A percentile compares a stretch with the other conserved stretches of the same genome.
These are phyloP conservation scores for Artomyces pyxidatus DNA, from an alignment of 768 basidiomycete genomes.

Conservation along the genomic window DNA sequence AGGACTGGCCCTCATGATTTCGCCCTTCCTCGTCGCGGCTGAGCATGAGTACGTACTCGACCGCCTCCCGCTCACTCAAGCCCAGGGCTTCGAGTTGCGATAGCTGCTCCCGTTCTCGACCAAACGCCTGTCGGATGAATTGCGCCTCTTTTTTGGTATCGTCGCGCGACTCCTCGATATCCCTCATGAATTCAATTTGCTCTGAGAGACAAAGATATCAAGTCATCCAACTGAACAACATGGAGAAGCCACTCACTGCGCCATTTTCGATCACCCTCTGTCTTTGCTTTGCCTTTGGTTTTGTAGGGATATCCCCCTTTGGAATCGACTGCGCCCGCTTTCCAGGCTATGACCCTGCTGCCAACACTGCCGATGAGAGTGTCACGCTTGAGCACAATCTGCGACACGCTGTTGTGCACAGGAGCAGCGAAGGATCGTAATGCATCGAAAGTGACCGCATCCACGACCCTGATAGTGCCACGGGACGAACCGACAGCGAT, in stretches of 20 bases:
- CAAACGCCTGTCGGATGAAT: conserved; percentile 28
- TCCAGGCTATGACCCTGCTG: conserved; percentile 60
- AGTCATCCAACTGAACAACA: neutral
- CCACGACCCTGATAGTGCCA: conserved; percentile 56
- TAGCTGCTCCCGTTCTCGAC: conserved; percentile 50
- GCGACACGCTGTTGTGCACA: conserved; percentile 32
- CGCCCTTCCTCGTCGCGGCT: conserved; percentile 64
- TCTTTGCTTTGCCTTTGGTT: conserved; percentile 18
- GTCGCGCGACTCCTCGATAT: conserved; percentile 50
- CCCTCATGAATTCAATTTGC: conserved; percentile 53
- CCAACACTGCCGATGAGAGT: conserved; percentile 53
- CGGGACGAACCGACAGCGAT: conserved; percentile 59
- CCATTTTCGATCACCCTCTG: conserved; percentile 25
- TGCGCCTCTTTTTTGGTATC: conserved; percentile 45
- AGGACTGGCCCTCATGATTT: conserved; percentile 12
- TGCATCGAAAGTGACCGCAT: conserved; percentile 52
- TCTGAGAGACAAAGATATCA: conserved; percentile 30
- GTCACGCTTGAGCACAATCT: conserved; percentile 50
- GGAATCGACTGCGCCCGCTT: conserved; percentile 40
- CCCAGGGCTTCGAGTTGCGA: conserved; percentile 55
- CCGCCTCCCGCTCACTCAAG: conserved; percentile 61
- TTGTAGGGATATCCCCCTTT: conserved; percentile 20
- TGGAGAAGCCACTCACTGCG: conserved; percentile 24
- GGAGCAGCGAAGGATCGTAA: conserved; percentile 50
- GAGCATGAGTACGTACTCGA: conserved; percentile 79